These are phyloP conservation scores for Penstemon davidsonii DNA, from an alignment of 257 asterid genomes.

Conservation along the genomic window DNA sequence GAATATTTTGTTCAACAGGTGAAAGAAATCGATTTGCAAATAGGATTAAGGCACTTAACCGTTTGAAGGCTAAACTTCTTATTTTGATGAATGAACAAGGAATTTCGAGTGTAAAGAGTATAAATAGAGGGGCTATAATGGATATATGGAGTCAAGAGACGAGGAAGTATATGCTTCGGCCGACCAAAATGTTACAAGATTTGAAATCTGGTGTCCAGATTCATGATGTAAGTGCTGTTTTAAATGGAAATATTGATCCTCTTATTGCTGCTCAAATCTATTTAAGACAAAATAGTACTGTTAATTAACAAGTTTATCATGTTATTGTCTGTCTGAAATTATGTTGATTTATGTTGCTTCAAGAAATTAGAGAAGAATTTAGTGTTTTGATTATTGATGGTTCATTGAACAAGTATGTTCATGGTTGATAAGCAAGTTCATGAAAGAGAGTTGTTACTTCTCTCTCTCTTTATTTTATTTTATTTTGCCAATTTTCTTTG, in stretches of 20 bases:
- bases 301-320: neutral
- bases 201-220: constrained; percentile 54
- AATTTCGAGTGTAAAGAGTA: constrained; percentile 34
- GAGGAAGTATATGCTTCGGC: constrained; percentile 52
- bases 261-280: constrained; percentile 66
- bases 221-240: constrained; percentile 48
- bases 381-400: too few species aligned
- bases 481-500: too few species aligned
- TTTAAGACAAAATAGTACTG: constrained; percentile 39
- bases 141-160: constrained; percentile 50
- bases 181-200: constrained; percentile 61
- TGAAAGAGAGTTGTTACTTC: too few species aligned
- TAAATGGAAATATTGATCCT: constrained; percentile 73
- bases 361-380: too few species aligned
- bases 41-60: constrained; percentile 75
- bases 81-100: constrained; percentile 46
- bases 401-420: too few species aligned
- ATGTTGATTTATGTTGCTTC: too few species aligned
- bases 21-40: constrained; percentile 79
- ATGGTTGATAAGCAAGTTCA: too few species aligned
- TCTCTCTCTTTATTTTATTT: too few species aligned
- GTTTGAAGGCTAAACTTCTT: constrained; percentile 74
- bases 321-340: too few species aligned
- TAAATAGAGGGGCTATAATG: constrained; percentile 32
- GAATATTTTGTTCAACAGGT: constrained; percentile 39